Conservation (phyloP, 768 basidiomycete genomes). For the Boletellus ananiceps region DNA sequence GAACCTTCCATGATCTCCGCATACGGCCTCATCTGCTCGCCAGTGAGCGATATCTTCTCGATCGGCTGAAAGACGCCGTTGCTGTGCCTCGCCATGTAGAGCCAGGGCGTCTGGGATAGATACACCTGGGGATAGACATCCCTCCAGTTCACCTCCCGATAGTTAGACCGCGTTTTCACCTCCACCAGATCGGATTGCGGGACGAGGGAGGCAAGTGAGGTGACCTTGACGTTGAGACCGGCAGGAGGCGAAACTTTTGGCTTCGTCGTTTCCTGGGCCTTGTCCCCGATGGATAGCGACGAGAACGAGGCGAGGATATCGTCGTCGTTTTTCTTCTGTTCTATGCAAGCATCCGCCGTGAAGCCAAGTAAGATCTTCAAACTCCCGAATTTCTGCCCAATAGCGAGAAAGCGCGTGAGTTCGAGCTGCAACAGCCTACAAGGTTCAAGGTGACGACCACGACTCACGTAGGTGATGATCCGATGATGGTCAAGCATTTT, state of each 20-base stretch:
- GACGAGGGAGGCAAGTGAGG: slow-evolving; percentile 26
- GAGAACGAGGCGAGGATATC: slow-evolving; percentile 26
- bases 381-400: slow-evolving; percentile 49
- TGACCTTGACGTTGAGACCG: slow-evolving; percentile 20
- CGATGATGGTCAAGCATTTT: slow-evolving; percentile 55
- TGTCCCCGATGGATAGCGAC: slow-evolving; percentile 15
- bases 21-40: slow-evolving; percentile 20
- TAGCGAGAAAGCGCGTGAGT: background rate
- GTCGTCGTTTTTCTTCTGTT: slow-evolving; percentile 17
- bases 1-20: slow-evolving; percentile 18
- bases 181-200: slow-evolving; percentile 36
- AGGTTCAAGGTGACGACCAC: background rate
- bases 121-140: slow-evolving; percentile 63
- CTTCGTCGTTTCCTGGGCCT: background rate
- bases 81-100: slow-evolving; percentile 56
- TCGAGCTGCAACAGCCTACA: background rate
- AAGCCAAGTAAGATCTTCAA: slow-evolving; percentile 56
- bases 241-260: background rate
- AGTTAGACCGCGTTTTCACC: slow-evolving; percentile 29
- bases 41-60: slow-evolving; percentile 41
- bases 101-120: slow-evolving; percentile 61
- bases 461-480: slow-evolving; percentile 57
- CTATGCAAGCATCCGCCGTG: slow-evolving; percentile 45
- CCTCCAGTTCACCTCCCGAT: slow-evolving; percentile 46
- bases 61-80: slow-evolving; percentile 50